phyloP scores from a whole-genome alignment of 352 stramenopile species.

The Globisporangium middletonii region DNA sequence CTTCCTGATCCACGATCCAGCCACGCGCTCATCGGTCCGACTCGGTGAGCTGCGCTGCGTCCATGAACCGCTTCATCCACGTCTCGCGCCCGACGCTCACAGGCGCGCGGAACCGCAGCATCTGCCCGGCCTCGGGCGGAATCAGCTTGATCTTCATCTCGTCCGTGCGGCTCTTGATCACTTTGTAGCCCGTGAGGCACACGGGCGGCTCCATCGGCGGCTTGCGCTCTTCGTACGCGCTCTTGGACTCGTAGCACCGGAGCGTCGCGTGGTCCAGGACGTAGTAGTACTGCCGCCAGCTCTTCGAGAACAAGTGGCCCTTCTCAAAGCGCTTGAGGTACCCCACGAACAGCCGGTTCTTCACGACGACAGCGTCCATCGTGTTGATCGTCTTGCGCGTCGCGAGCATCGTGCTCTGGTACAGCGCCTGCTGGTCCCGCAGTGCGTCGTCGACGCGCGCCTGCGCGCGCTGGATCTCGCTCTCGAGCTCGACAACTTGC shows the following conservation, averaged over 20 bases:
- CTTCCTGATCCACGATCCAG: background rate
- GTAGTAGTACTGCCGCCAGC: slow-evolving; percentile 77
- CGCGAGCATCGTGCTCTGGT: slow-evolving; percentile 73
- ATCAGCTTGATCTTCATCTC: slow-evolving; percentile 81
- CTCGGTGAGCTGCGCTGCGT: slow-evolving; percentile 47
- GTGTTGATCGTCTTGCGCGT: slow-evolving; percentile 73
- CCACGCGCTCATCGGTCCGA: background rate
- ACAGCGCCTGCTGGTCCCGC: slow-evolving; percentile 53
- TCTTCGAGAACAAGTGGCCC: slow-evolving; percentile 60
- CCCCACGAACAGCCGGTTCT: slow-evolving; percentile 56
- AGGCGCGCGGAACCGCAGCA: slow-evolving; percentile 68
- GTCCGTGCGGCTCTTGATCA: slow-evolving; percentile 67
- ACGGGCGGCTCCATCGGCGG: slow-evolving; percentile 41
- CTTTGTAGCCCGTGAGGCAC: slow-evolving; percentile 57
- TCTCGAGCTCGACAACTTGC: slow-evolving; percentile 31
- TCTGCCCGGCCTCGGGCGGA: slow-evolving; percentile 52
- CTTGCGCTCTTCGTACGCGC: slow-evolving; percentile 54
- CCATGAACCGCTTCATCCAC: slow-evolving; percentile 74
- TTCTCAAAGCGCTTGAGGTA: slow-evolving; percentile 79
- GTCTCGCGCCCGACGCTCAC: slow-evolving; percentile 66
- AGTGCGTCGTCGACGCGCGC: slow-evolving; percentile 43
- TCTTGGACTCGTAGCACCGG: slow-evolving; percentile 75
- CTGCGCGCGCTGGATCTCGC: slow-evolving; percentile 29
- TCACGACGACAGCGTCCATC: slow-evolving; percentile 60
- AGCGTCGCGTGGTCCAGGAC: slow-evolving; percentile 61